phyloP scores from a whole-genome alignment of 116 monocot genomes.

The Cymodocea nodosa region DNA sequence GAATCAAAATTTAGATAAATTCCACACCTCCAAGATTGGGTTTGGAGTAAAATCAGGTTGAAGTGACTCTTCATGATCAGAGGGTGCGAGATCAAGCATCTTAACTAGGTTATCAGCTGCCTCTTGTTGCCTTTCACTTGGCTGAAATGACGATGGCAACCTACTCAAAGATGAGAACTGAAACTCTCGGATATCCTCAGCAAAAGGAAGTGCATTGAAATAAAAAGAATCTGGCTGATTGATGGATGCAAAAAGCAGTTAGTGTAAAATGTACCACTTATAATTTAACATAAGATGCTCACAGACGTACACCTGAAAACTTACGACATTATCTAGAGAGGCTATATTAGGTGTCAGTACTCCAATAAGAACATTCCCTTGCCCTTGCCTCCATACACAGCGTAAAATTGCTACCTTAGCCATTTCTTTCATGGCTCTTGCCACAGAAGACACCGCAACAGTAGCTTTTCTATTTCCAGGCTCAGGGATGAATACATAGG shows the following conservation, averaged over 20 bases:
- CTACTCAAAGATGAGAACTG: conserved; percentile 80
- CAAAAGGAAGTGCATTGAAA: conserved; percentile 93
- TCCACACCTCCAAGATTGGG: conserved; percentile 70
- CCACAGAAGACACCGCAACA: conserved; percentile 65
- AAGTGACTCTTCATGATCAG: conserved; percentile 44
- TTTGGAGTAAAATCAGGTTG: conserved; percentile 85
- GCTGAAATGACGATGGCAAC: conserved; percentile 55
- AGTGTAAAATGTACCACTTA: background rate
- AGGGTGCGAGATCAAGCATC: conserved; percentile 61
- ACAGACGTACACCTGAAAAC: background rate
- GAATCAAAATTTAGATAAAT: background rate
- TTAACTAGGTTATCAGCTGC: conserved; percentile 72
- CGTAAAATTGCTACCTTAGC: conserved; percentile 81
- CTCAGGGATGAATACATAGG: conserved; percentile 68
- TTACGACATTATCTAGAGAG: conserved; percentile 50
- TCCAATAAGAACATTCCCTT: conserved; percentile 72
- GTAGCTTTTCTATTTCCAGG: conserved; percentile 71
- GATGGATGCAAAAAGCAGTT: conserved; percentile 3
- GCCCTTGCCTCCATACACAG: conserved; percentile 88
- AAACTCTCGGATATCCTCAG: conserved; percentile 88
- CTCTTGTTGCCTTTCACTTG: conserved; percentile 62
- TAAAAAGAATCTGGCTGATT: conserved; percentile 91
- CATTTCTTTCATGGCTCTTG: conserved; percentile 84
- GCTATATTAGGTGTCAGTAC: conserved; percentile 79
- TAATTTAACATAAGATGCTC: background rate